Evolutionary conservation across 2,329 filamentous ascomycete species (phyloP).

Genomic region (Coniochaeta ligniaria): DNA sequence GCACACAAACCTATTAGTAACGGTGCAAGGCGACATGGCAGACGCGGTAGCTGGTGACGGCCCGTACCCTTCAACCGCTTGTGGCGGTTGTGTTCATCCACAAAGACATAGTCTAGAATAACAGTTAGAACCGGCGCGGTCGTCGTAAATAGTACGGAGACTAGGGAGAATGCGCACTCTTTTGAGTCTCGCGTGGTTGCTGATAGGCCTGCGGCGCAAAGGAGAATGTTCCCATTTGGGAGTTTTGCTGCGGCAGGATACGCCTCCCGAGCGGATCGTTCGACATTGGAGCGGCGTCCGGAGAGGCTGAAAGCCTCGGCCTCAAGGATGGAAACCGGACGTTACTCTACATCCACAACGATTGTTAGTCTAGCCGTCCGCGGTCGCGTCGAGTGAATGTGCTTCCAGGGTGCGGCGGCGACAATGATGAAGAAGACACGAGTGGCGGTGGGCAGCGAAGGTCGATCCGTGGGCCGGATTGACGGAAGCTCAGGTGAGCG

Average conservation of each 20-base stretch:
- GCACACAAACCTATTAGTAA: neutral
- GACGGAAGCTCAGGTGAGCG: neutral
- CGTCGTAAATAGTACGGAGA: neutral
- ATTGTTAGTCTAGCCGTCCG: neutral
- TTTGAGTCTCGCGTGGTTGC: slow-evolving; percentile 68
- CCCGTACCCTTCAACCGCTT: slow-evolving; percentile 83
- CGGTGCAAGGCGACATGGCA: slow-evolving; percentile 11
- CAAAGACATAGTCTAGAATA: slow-evolving; percentile 88
- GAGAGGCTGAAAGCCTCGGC: slow-evolving; percentile 6
- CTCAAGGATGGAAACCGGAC: neutral
- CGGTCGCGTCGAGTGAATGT: neutral
- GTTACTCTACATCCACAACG: slow-evolving; percentile 4
- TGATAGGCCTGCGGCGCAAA: slow-evolving; percentile 59
- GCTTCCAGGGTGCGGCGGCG: neutral
- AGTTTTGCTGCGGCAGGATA: slow-evolving; percentile 55
- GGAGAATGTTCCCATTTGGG: slow-evolving; percentile 67
- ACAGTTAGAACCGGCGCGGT: neutral
- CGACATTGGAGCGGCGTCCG: slow-evolving; percentile 40
- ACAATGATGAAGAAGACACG: neutral
- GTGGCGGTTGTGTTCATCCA: slow-evolving; percentile 97
- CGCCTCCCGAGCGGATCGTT: slow-evolving; percentile 55
- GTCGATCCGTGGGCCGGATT: neutral
- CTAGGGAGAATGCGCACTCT: slow-evolving; percentile 53
- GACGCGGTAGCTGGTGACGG: neutral
- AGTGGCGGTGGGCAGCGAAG: neutral